Evolutionary conservation across 2,329 filamentous ascomycete species (phyloP), one percentile per base, ranked within the genome.

Genomic region (Sclerotinia borealis): DNA sequence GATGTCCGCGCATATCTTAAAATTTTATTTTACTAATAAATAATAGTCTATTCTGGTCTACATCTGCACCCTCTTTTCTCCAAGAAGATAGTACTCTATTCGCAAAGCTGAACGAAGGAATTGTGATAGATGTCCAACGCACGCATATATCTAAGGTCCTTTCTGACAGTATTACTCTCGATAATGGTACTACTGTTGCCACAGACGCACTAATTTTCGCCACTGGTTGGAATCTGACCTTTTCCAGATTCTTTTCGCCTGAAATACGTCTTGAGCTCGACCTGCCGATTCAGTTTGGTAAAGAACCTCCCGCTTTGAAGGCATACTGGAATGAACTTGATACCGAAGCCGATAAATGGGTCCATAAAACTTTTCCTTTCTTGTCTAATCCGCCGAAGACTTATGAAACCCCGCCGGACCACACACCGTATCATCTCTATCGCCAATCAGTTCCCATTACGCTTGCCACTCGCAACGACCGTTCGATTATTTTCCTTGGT

Each of bases 341-440:
- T 34, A 22, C 15, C 15, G 50, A 45, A 11, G 36, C 62, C 1
- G 45, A 66, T 47, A n/a, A 50, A 48, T 61, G 43, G 43, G 58
- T 61, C 2, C 58, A 66, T 25, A 47, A 27, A 13, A 61, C 59
- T 5, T 61, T 64, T 7, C 62, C 62, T n/a, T 64, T 61, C 49
- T n/a, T 64, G 11, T 61, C 58, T 19, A 61, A 64, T n/a, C 56
- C 56, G 5, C 56, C 58, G 2, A 55, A 59, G 25, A 50, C 62
- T 17, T 36, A 61, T 15, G 56, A 64, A 48, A 39, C 22, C 13
- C 48, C 56, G 1, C 60, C 60, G 1, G 41, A 41, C 10, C 34
- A 41, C 4, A 64, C 56, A 17, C 59, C 60, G 5, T 64, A 58
- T 29, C 64, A 51, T 25, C 54, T 66, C 19, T 92, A 92, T 55